Evolutionary conservation across 208 protist species (phyloP), one percentile per base, ranked within the genome.

Genomic region (Leishmania amazonensis): DNA sequence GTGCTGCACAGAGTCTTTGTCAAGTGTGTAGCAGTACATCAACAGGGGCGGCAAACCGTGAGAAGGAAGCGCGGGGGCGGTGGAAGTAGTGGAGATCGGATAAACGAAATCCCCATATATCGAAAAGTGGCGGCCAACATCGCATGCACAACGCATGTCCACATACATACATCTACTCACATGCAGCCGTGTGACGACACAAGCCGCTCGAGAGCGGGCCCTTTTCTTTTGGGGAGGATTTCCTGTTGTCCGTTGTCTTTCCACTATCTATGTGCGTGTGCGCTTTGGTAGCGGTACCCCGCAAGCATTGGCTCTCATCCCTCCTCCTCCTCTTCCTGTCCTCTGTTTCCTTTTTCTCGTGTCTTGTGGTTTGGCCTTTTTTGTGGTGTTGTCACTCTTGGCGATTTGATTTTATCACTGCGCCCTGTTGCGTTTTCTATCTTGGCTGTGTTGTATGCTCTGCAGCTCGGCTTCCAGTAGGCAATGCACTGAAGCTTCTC

Each of bases 291-390:
- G 9, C 28, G 15, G 13, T 31, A 17, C 8, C 58, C 58, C 28
- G 7, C 9, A 24, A 64, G 58, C 11, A 64, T 35, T 31, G 21
- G 28, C 58, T n/a, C 28, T 62, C 42, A 9, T 8, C 4, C 6
- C 6, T 8, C 42, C 19, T 15, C 17, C 15, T 17, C 54, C 0
- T 5, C 70, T 49, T 28, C 38, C 19, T 28, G 78, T 86, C 7
- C n/a, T 31, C 45, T 47, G 73, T 49, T 74, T 40, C 75, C 65
- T 80, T 38, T 72, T 76, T 81, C 45, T 72, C 11, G n/a, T 40
- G 1, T 35, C 45, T 42, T 35, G 19, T 13, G 6, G 38, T 35
- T n/a, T 35, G 9, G 6, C 28, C 70, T 53, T 74, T 13, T 11
- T 51, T 54, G 19, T 49, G 0, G 1, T 49, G 31, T 73, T 17